Evolutionary conservation across 305 asterid genomes (phyloP).

Genomic region (Fraxinus xanthoxyloides): DNA sequence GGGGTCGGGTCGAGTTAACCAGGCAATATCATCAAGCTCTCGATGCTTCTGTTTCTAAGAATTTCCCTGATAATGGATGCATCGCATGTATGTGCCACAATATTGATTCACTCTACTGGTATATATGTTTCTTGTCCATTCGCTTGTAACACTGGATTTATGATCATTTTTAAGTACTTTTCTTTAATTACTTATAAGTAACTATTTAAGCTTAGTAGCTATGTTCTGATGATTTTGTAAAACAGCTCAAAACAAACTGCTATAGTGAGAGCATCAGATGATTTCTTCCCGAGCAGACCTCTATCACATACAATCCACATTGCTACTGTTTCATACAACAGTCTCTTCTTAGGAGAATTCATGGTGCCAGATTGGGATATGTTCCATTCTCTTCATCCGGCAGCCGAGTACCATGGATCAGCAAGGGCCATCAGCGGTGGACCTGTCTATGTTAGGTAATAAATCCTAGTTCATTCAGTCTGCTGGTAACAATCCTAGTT

Average conservation of each 20-base stretch:
- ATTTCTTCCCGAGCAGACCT: slow-evolving; percentile 6
- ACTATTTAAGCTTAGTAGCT: neutral
- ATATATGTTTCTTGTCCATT: neutral
- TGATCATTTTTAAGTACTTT: neutral
- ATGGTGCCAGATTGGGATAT: slow-evolving; percentile 14
- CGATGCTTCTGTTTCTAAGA: slow-evolving; percentile 21
- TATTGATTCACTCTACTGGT: slow-evolving; percentile 13
- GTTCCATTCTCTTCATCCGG: slow-evolving; percentile 8
- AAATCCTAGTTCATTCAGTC: neutral
- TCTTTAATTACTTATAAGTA: neutral
- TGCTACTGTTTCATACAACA: slow-evolving; percentile 11
- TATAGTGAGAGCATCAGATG: slow-evolving; percentile 14
- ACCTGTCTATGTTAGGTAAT: slow-evolving; percentile 13
- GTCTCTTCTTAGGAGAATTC: slow-evolving; percentile 8
- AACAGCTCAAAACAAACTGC: slow-evolving; percentile 15
- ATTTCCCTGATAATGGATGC: slow-evolving; percentile 22
- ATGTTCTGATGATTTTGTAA: neutral
- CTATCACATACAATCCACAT: slow-evolving; percentile 16
- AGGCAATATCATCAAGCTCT: slow-evolving; percentile 25
- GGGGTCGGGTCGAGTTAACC: slow-evolving; percentile 23
- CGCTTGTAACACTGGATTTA: neutral
- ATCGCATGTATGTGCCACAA: slow-evolving; percentile 31
- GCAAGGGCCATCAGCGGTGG: slow-evolving; percentile 14
- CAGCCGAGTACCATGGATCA: slow-evolving; percentile 16
- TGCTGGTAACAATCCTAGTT: neutral